Conservation (phyloP, 768 basidiomycete genomes). For the Leccinum incarnatum region DNA sequence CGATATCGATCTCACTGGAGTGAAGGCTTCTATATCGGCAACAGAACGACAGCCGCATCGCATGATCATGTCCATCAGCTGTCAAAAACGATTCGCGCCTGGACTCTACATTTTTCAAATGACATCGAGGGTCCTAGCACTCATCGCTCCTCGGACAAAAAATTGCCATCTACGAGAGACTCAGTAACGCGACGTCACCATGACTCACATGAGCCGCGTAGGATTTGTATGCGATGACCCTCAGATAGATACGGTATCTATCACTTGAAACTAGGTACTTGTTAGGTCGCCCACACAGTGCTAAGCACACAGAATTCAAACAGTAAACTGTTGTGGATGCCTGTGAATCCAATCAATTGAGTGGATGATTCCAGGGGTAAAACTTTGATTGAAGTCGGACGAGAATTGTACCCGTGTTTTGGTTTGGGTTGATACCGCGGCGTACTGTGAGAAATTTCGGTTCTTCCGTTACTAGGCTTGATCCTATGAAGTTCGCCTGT, state of each 20-base stretch:
- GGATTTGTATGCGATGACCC: background rate
- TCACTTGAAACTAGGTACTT: background rate
- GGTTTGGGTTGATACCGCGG: too few species aligned
- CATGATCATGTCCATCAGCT: too few species aligned
- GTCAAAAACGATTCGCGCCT: background rate
- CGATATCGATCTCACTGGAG: too few species aligned
- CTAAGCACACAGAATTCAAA: background rate
- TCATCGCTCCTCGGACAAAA: background rate
- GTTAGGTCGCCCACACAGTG: too few species aligned
- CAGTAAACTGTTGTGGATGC: background rate
- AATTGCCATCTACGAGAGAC: background rate
- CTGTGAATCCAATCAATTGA: background rate
- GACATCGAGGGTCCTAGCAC: background rate
- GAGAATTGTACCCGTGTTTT: too few species aligned
- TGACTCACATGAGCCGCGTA: background rate
- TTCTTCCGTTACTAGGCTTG: too few species aligned
- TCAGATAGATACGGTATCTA: background rate
- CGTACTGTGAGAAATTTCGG: too few species aligned
- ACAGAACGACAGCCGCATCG: too few species aligned
- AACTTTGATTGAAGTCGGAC: too few species aligned
- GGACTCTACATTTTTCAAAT: background rate
- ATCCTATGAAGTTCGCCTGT: too few species aligned
- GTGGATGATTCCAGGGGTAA: too few species aligned
- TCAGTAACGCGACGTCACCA: background rate
- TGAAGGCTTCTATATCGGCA: too few species aligned